phyloP scores from a whole-genome alignment of 805 yeast species.

The Candida sonorensis region DNA sequence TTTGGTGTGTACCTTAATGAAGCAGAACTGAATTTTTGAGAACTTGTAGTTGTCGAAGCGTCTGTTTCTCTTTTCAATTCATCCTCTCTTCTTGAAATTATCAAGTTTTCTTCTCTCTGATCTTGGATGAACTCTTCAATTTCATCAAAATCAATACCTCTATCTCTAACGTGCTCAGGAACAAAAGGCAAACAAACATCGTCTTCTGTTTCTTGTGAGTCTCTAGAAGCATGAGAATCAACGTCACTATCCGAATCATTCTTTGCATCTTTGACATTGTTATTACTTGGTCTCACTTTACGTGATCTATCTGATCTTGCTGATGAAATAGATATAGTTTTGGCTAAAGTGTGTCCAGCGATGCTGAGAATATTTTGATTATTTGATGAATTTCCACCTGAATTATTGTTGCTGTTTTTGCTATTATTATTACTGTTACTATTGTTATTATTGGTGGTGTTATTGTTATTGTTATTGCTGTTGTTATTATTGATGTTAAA shows the following conservation, averaged over 20 bases:
- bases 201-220: constrained; percentile 88
- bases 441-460: constrained; percentile 6
- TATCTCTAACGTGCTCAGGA: constrained; percentile 50
- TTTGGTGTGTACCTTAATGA: constrained; percentile 60
- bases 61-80: constrained; percentile 18
- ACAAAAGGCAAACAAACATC: constrained; percentile 96
- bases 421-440: constrained; percentile 2
- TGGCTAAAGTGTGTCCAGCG: constrained; percentile 16
- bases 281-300: constrained; percentile 10
- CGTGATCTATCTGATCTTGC: constrained; percentile 21
- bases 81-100: constrained; percentile 28
- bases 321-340: constrained; percentile 26
- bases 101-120: constrained; percentile 43
- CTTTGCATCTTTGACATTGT: constrained; percentile 10
- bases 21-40: constrained; percentile 37
- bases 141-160: constrained; percentile 88
- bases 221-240: constrained; percentile 67
- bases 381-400: too few species aligned
- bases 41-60: constrained; percentile 25
- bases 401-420: constrained; percentile 3
- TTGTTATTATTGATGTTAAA: constrained; percentile 1
- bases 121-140: constrained; percentile 73
- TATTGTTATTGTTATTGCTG: constrained; percentile 1
- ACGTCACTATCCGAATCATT: constrained; percentile 50
- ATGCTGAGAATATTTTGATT: constrained; percentile 10